phyloP scores from a whole-genome alignment of 345 rosid genomes.

The Raphanus raphanistrum region DNA sequence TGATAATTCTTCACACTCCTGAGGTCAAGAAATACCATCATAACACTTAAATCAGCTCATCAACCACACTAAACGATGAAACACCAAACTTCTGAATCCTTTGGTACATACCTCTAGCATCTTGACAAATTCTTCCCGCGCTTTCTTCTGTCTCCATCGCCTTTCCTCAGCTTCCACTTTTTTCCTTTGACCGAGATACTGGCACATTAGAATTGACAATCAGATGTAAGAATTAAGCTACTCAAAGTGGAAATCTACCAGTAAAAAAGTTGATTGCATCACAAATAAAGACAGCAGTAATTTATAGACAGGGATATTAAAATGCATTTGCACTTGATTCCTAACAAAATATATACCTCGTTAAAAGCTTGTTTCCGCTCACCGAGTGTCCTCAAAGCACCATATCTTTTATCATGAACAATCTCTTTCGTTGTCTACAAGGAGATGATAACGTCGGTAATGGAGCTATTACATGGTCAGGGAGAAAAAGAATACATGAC shows the following conservation, averaged over 20 bases:
- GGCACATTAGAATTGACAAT: constrained; percentile 18
- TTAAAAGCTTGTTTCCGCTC: constrained; percentile 99
- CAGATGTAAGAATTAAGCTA: constrained; percentile 18
- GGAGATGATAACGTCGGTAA: constrained; percentile 34
- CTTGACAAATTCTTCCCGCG: constrained; percentile 82
- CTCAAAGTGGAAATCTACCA: constrained; percentile 15
- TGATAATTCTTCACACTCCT: constrained; percentile 86
- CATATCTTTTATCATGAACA: constrained; percentile 80
- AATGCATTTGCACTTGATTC: constrained; percentile 6
- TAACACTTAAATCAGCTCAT: constrained; percentile 26
- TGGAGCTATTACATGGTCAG: constrained; percentile 17
- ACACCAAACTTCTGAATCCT: constrained; percentile 9
- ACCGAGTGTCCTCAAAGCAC: constrained; percentile 87
- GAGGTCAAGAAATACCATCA: constrained; percentile 39
- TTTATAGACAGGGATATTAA: background rate
- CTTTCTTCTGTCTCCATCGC: constrained; percentile 91
- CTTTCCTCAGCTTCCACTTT: constrained; percentile 96
- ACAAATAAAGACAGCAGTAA: background rate
- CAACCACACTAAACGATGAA: constrained; percentile 2
- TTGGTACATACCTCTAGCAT: constrained; percentile 82
- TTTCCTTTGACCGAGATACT: constrained; percentile 97
- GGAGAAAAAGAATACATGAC: background rate
- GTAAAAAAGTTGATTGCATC: constrained; percentile 9
- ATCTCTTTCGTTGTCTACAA: constrained; percentile 83
- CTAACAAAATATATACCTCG: constrained; percentile 58